Base-by-base conservation (phyloP, 139 green algal genomes). In the Parachlorella kessleri region DNA sequence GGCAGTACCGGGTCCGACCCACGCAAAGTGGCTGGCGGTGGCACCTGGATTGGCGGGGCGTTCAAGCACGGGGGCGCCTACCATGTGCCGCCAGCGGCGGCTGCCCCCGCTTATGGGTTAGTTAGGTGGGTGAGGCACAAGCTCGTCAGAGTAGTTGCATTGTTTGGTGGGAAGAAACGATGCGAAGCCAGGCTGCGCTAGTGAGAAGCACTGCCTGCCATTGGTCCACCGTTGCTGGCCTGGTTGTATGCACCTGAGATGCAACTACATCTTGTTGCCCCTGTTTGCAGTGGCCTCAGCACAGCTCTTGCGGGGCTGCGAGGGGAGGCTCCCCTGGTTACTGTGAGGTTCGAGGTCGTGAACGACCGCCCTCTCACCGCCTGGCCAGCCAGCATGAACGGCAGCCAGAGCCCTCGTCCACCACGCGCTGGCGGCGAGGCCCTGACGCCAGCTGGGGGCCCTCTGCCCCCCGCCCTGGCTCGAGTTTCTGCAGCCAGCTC, bases 261-360 rank as follows among this genome's bases (percentile, higher is more conserved):
- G n/a, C n/a, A n/a, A n/a, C n/a, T n/a, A n/a, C n/a, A n/a, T n/a
- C n/a, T n/a, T 59, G 14, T 59, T 59, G 14, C 48, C 21, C 21
- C 14, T 59, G 9, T 72, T 35, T 39, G 42, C 53, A 84, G 72
- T 59, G 78, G 79, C 21, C 83, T 95, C 66, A 79, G 90, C 32
- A 55, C 71, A 6, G 88, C 89, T 4, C 59, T 92, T 72, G 91
- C 83, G 2, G 88, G 83, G 6, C 79, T 96, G 63, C 73, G 88
- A 18, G 93, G 92, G 0, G 85, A 91, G 35, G 85, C 79, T 0
- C 91, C 92, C 0, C 70, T 93, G 36, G 88, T 96, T 10, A 66
- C 70, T 9, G 70, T 97, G 32, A 54, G 48, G 3, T 70, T 93
- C 23, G 70, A 88, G 28, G 83, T 94, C 9, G 10, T 87, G 1